Base-by-base conservation (phyloP, 805 yeast species). In the Clavispora vitiphila region DNA sequence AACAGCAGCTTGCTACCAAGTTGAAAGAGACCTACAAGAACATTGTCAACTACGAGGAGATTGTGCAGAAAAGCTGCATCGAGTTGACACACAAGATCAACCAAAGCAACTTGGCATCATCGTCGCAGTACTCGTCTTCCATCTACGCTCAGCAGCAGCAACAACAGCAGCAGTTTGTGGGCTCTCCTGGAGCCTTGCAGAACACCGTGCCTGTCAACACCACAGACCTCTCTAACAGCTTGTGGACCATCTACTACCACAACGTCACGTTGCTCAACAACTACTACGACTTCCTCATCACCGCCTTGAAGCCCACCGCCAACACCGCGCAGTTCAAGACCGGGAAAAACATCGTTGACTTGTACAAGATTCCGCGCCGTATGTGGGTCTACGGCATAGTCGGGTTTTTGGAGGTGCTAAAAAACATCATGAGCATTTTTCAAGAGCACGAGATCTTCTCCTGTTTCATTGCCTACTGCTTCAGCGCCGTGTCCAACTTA, bases 351-450 rank as follows among this genome's bases (percentile, higher is more conserved):
- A 78, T 86, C 37, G 86, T 86, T 7, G 83, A 82, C 48, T 76
- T 83, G 31, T 85, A 86, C 58, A 79, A 88, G 58, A 83, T 86
- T 34, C 86, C 86, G 26, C 71, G 91, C 53, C 67, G 93, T 51
- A 71, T 86, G 69, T 86, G 93, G 93, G 90, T 86, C 8, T 85
- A 85, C 58, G 95, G 95, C 20, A 80, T 86, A 11, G 90, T 85
- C 12, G 86, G 90, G 15, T 83, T 85, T 51, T 62, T 84, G 38
- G 93, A 84, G 57, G 88, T 84, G 6, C 64, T 84, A 54, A 84
- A 84, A 56, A 84, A 83, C 58, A 83, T 84, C 37, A 78, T 80
- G 46, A 80, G 83, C 15, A 78, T 83, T 18, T 83, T 82, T 54
- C 78, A 78, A 54, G 90, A 84, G 49, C 90, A 85, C 51, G 90